phyloP scores from a whole-genome alignment of 352 stramenopile species.

The Thraustochytrium sp. region DNA sequence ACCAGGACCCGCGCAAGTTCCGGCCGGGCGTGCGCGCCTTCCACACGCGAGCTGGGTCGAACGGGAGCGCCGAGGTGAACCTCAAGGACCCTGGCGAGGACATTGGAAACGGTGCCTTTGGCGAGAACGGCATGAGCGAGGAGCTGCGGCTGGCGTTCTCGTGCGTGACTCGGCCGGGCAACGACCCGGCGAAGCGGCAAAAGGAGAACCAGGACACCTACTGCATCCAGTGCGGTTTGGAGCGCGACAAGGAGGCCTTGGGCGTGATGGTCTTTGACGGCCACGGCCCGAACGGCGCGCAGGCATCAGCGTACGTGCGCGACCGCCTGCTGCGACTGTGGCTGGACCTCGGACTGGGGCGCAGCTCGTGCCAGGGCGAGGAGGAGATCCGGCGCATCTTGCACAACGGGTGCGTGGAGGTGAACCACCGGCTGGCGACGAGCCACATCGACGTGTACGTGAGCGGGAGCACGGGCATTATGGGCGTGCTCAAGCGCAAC shows the following conservation, averaged over 20 bases:
- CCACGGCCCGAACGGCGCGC: slow-evolving; percentile 41
- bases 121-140: slow-evolving; percentile 6
- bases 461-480: slow-evolving; percentile 70
- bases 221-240: neutral
- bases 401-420: slow-evolving; percentile 41
- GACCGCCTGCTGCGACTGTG: neutral
- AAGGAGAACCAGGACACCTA: slow-evolving; percentile 48
- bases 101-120: slow-evolving; percentile 39
- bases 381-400: slow-evolving; percentile 20
- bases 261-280: slow-evolving; percentile 45
- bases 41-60: neutral
- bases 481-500: slow-evolving; percentile 71
- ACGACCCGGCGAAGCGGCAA: slow-evolving; percentile 31
- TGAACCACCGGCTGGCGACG: slow-evolving; percentile 38
- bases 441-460: slow-evolving; percentile 52
- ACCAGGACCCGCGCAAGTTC: slow-evolving; percentile 31
- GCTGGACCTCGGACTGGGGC: slow-evolving; percentile 1
- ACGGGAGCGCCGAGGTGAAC: neutral
- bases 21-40: neutral
- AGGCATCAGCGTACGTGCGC: slow-evolving; percentile 8
- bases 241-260: neutral
- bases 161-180: slow-evolving; percentile 34
- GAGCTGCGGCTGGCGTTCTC: neutral
- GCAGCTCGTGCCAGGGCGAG: neutral
- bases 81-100: slow-evolving; percentile 31